These are phyloP conservation scores for Uronychia binucleata DNA, from an alignment of 73 alveolate species.

Conservation along the genomic window DNA sequence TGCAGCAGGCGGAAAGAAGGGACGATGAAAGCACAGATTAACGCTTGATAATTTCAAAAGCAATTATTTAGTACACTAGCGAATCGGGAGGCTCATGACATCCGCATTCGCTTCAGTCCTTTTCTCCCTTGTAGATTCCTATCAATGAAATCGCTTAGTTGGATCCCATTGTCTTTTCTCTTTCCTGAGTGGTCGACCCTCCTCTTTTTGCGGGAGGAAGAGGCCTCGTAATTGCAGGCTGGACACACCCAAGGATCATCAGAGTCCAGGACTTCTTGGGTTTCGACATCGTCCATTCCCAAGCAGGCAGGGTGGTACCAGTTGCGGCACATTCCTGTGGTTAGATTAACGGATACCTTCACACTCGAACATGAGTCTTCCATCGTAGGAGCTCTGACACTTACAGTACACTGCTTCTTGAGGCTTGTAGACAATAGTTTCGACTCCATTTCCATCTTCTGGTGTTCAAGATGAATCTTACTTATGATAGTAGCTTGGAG, in stretches of 20 bases:
- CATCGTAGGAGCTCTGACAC: background rate
- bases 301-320: background rate
- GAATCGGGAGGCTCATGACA: background rate
- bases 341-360: background rate
- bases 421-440: background rate
- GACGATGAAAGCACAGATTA: background rate
- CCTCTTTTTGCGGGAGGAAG: background rate
- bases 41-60: background rate
- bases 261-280: background rate
- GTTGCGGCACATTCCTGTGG: background rate
- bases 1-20: slow-evolving; percentile 18
- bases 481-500: background rate
- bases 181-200: background rate
- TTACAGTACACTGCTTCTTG: background rate
- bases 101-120: background rate
- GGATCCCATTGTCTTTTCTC: background rate
- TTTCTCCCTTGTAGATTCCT: background rate
- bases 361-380: background rate
- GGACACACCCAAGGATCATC: background rate
- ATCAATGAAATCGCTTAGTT: background rate
- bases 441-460: background rate
- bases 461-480: background rate
- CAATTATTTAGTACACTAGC: background rate
- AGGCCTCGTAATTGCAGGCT: background rate
- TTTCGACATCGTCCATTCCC: background rate